Percentiles rank a stretch among this genome's conserved stretches.
These are phyloP conservation scores for Penicillium chermesinum DNA, from an alignment of 495 filamentous ascomycete species.

Conservation along the genomic window DNA sequence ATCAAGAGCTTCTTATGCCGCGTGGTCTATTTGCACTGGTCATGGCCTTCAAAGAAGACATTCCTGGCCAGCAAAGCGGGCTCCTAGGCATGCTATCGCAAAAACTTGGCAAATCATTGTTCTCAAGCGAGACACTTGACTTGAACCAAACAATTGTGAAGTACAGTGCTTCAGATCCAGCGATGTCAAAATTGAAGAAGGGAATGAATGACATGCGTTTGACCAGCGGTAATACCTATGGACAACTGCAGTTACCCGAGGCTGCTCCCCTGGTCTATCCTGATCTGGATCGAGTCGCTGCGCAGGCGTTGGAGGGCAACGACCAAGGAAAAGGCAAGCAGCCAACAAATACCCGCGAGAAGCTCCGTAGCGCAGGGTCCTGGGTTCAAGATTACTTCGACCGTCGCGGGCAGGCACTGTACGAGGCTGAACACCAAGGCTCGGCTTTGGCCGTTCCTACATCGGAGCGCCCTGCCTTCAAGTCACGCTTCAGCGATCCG, in stretches of 20 bases:
- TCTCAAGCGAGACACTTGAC: slow-evolving; percentile 10
- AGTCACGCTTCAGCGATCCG: slow-evolving; percentile 15
- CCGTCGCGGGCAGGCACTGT: background rate
- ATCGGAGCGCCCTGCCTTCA: background rate
- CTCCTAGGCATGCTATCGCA: slow-evolving; percentile 1
- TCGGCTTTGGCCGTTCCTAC: slow-evolving; percentile 3
- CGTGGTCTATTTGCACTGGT: slow-evolving; percentile 51
- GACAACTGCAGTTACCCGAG: slow-evolving; percentile 9
- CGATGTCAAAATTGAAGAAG: slow-evolving; percentile 3
- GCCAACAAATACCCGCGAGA: background rate
- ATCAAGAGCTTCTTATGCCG: slow-evolving; percentile 52
- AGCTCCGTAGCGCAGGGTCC: slow-evolving; percentile 2
- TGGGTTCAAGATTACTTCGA: slow-evolving; percentile 15
- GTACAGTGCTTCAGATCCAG: slow-evolving; percentile 8
- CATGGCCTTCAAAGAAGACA: slow-evolving; percentile 32
- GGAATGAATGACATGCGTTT: slow-evolving; percentile 5
- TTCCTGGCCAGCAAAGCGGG: slow-evolving; percentile 5
- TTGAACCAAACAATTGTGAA: slow-evolving; percentile 4
- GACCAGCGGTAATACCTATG: slow-evolving; percentile 6
- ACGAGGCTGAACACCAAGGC: slow-evolving; percentile 10
- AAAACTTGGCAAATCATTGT: slow-evolving; percentile 7
- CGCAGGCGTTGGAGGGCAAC: slow-evolving; percentile 1
- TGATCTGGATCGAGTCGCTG: slow-evolving; percentile 7
- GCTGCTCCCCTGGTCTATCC: slow-evolving; percentile 13
- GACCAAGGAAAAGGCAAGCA: background rate